Evolutionary conservation across 2,329 filamentous ascomycete species (phyloP).

Genomic region (Verticillium nubilum): DNA sequence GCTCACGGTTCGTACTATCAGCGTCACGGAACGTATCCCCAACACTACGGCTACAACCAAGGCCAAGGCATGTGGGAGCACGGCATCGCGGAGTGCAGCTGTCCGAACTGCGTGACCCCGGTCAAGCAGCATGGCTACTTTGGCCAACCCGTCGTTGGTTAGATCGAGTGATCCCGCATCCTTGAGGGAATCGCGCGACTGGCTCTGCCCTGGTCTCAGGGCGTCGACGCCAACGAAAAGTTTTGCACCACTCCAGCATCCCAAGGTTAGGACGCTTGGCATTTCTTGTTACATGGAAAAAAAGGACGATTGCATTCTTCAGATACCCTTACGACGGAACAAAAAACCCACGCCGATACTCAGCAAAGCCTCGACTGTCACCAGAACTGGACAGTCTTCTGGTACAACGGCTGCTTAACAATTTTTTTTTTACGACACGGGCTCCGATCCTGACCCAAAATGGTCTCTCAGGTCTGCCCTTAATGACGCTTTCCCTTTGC

Average conservation of each 20-base stretch:
- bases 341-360: slow-evolving; percentile 5
- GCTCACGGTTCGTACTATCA: slow-evolving; percentile 30
- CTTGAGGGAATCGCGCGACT: neutral
- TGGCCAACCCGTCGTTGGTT: slow-evolving; percentile 51
- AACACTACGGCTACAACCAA: slow-evolving; percentile 38
- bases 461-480: neutral
- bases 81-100: slow-evolving; percentile 43
- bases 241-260: neutral
- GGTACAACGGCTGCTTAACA: slow-evolving; percentile 1
- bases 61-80: slow-evolving; percentile 46
- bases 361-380: neutral
- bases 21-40: slow-evolving; percentile 28
- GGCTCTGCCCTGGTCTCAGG: neutral
- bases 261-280: slow-evolving; percentile 7
- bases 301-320: slow-evolving; percentile 15
- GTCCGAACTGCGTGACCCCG: slow-evolving; percentile 36
- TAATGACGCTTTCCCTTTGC: slow-evolving; percentile 15
- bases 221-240: neutral
- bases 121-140: slow-evolving; percentile 46
- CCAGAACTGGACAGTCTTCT: neutral
- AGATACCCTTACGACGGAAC: slow-evolving; percentile 16
- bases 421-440: slow-evolving; percentile 12
- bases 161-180: slow-evolving; percentile 10
- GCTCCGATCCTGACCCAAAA: neutral
- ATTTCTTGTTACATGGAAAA: slow-evolving; percentile 11